phyloP scores from a whole-genome alignment of 2,329 filamentous ascomycete species.

The Ceratocystis variospora region DNA sequence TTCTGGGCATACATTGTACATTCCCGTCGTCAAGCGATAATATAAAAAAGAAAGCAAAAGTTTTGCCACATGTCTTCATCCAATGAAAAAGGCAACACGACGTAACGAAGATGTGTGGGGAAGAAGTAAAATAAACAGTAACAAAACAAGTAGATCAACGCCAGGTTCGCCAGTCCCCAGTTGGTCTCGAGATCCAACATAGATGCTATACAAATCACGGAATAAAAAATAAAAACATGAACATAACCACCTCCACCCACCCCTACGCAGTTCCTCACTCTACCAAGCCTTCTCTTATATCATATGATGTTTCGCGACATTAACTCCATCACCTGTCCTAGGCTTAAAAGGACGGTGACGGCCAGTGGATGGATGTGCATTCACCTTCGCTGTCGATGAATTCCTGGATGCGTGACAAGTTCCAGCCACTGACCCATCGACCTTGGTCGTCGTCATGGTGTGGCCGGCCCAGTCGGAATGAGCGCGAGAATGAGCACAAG shows the following conservation, averaged over 20 bases:
- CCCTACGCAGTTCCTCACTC: neutral
- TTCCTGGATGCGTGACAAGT: slow-evolving; percentile 28
- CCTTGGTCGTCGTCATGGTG: slow-evolving; percentile 25
- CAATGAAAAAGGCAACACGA: neutral
- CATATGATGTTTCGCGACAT: neutral
- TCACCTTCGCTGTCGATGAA: slow-evolving; percentile 28
- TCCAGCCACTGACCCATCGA: slow-evolving; percentile 31
- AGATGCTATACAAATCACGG: slow-evolving; percentile 1
- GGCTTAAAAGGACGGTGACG: slow-evolving; percentile 16
- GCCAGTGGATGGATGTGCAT: slow-evolving; percentile 28
- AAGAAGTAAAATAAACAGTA: neutral
- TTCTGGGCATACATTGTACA: too few relatives aligned
- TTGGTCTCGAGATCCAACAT: slow-evolving; percentile 6
- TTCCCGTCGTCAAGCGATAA: too few relatives aligned
- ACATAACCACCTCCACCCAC: neutral
- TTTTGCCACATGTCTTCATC: neutral
- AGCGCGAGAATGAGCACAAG: slow-evolving; percentile 27
- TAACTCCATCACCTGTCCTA: neutral
- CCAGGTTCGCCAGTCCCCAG: slow-evolving; percentile 1
- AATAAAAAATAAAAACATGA: slow-evolving; percentile 6
- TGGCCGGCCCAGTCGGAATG: slow-evolving; percentile 31
- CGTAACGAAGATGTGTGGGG: neutral
- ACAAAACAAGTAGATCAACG: slow-evolving; percentile 6
- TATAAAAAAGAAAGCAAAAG: neutral
- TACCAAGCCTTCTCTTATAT: too few relatives aligned